Base-by-base conservation (phyloP, 441 rosid genomes). In the Bocquillonia castaneifolia region DNA sequence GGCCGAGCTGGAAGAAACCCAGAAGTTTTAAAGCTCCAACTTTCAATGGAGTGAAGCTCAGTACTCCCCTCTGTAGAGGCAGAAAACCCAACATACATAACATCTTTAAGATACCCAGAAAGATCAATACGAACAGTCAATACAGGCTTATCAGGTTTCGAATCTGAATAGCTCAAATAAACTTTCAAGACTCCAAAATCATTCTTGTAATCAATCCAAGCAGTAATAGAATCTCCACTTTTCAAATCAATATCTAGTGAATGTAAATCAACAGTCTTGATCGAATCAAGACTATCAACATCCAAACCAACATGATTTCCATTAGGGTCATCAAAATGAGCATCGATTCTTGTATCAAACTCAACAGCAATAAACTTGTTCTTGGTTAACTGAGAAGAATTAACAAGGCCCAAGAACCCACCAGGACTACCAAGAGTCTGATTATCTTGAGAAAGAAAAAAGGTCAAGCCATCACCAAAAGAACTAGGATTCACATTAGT, bases 41-140 rank as follows among this genome's bases (percentile, higher is more conserved):
- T 87, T 68, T 79, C 64, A 22, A 93, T 79, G 67, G 81, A 67
- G 75, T 93, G 97, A 73, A 87, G 74, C 83, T 91, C 99, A 4
- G 99, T 91, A 69, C 96, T 91, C 48, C 97, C 96, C 77, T 93
- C 97, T 1, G 93, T 91, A 39, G 99, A 88, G 37, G 88, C 99
- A 0, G 99, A 86, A 73, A 93, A 91, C 5, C 99, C 99, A 36
- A 81, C 88, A 45, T 79, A 88, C 88, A 84, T 83, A 44, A 63
- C 70, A 52, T 82, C 87, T 44, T 79, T 80, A 37, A 89, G 85
- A 65, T 77, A 76, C 40, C 62, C 81, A n/a, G 95, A 86, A 57
- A 91, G 91, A 68, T 91, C 96, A 34, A 88, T 53, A 26, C 78
- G 69, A 10, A 85, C 89, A 8, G 77, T 67, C 29, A 90, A 68